Evolutionary conservation across 2,329 filamentous ascomycete species (phyloP).

Genomic region (Scytalidium sp.): DNA sequence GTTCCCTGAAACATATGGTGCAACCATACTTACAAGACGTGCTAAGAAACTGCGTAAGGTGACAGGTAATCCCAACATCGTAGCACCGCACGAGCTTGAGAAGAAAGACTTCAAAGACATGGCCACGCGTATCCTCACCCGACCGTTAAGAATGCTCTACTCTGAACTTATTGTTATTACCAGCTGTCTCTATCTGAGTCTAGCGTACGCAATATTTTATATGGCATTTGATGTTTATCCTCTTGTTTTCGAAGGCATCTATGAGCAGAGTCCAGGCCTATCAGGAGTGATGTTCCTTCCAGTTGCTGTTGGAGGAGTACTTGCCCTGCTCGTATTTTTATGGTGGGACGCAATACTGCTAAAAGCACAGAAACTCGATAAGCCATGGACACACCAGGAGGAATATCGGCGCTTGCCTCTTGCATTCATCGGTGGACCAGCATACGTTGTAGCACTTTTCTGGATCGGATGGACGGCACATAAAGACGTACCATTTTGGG

Average conservation of each 20-base stretch:
- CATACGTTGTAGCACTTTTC: slow-evolving; percentile 49
- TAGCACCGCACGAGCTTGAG: slow-evolving; percentile 62
- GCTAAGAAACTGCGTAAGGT: slow-evolving; percentile 55
- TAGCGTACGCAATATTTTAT: slow-evolving; percentile 62
- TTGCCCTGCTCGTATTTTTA: slow-evolving; percentile 46
- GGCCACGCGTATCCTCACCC: slow-evolving; percentile 55
- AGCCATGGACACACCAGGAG: slow-evolving; percentile 45
- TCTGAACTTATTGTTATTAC: slow-evolving; percentile 63
- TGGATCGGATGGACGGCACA: slow-evolving; percentile 55
- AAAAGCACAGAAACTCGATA: slow-evolving; percentile 43
- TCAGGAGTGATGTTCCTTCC: slow-evolving; percentile 60
- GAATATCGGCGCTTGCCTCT: slow-evolving; percentile 48
- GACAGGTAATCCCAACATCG: slow-evolving; percentile 52
- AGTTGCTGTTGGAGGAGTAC: slow-evolving; percentile 46
- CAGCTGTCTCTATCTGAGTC: slow-evolving; percentile 56
- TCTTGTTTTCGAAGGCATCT: slow-evolving; percentile 57
- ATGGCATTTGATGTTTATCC: slow-evolving; percentile 66
- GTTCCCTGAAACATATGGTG: slow-evolving; percentile 61
- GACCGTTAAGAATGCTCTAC: slow-evolving; percentile 56
- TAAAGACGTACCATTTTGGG: slow-evolving; percentile 51
- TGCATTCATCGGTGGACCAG: slow-evolving; percentile 44
- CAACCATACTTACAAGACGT: slow-evolving; percentile 57
- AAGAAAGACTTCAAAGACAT: slow-evolving; percentile 47
- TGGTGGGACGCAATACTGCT: slow-evolving; percentile 50
- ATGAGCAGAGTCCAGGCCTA: slow-evolving; percentile 56